Conservation (phyloP, 371 early-diverging fungal species). For the Mucor indicus region DNA sequence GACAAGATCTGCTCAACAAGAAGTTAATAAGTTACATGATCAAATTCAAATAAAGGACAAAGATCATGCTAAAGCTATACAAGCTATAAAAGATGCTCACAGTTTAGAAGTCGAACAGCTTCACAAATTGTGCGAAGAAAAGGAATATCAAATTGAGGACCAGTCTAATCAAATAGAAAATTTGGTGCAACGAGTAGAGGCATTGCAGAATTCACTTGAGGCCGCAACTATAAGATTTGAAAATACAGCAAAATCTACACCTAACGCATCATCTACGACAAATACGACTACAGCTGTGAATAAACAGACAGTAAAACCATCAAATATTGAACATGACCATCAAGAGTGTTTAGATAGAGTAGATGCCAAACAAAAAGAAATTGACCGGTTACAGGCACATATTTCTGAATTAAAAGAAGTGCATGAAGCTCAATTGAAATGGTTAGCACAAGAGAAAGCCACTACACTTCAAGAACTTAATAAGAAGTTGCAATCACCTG, state of each 20-base stretch:
- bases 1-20: constrained; percentile 30
- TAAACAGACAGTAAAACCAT: constrained; percentile 9
- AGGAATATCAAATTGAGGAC: constrained; percentile 19
- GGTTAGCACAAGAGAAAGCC: constrained; percentile 34
- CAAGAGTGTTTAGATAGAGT: constrained; percentile 21
- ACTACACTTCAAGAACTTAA: constrained; percentile 17
- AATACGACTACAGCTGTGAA: too few relatives aligned
- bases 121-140: constrained; percentile 6
- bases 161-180: constrained; percentile 28
- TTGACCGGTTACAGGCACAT: constrained; percentile 24
- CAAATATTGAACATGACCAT: constrained; percentile 10
- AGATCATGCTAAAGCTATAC: constrained; percentile 8
- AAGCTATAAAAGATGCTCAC: constrained; percentile 8
- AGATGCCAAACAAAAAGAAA: constrained; percentile 25
- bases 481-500: constrained; percentile 2
- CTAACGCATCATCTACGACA: constrained; percentile 9
- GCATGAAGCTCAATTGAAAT: constrained; percentile 26
- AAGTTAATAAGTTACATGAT: constrained; percentile 29
- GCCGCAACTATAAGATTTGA: constrained; percentile 35
- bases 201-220: constrained; percentile 35
- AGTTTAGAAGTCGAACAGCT: constrained; percentile 4
- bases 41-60: constrained; percentile 10
- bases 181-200: constrained; percentile 27
- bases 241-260: constrained; percentile 18
- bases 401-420: constrained; percentile 23